Evolutionary conservation across 768 basidiomycete species (phyloP).

Genomic region (Agaricus bisporus): DNA sequence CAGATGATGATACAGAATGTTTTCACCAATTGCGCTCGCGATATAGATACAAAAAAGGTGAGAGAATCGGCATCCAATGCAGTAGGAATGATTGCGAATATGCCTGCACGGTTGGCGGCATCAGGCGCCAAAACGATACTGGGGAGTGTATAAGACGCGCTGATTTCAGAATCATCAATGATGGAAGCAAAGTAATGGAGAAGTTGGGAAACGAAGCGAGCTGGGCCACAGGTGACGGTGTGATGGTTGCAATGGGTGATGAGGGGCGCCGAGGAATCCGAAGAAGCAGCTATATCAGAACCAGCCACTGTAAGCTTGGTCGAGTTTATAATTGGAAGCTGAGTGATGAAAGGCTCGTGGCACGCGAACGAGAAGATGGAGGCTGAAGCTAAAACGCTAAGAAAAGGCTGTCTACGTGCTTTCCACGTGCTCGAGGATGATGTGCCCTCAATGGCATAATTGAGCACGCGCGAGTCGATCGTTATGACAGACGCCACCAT

Average conservation of each 20-base stretch:
- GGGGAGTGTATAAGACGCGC: constrained; percentile 17
- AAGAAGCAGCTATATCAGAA: constrained; percentile 41
- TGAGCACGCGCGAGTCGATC: constrained; percentile 29
- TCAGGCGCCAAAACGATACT: constrained; percentile 27
- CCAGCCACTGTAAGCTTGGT: constrained; percentile 26
- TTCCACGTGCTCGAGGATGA: constrained; percentile 23
- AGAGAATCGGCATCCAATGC: constrained; percentile 18
- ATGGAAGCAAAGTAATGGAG: constrained; percentile 46
- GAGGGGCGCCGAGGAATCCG: constrained; percentile 23
- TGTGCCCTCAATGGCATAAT: constrained; percentile 56
- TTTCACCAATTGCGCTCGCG: constrained; percentile 38
- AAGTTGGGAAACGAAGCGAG: constrained; percentile 44
- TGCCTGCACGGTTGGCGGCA: constrained; percentile 24
- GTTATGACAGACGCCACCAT: constrained; percentile 3
- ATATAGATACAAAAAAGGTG: constrained; percentile 34
- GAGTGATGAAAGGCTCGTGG: constrained; percentile 40
- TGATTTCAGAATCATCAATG: constrained; percentile 14
- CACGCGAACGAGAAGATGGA: constrained; percentile 45
- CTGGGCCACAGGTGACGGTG: constrained; percentile 41
- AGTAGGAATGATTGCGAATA: constrained; percentile 47
- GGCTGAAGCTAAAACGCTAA: constrained; percentile 35
- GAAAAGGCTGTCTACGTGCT: constrained; percentile 31
- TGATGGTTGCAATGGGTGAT: constrained; percentile 32
- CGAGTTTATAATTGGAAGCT: constrained; percentile 40
- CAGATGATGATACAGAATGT: constrained; percentile 46